These are phyloP conservation scores for Solanum tarijense DNA, from an alignment of 257 asterid species.

Conservation along the genomic window DNA sequence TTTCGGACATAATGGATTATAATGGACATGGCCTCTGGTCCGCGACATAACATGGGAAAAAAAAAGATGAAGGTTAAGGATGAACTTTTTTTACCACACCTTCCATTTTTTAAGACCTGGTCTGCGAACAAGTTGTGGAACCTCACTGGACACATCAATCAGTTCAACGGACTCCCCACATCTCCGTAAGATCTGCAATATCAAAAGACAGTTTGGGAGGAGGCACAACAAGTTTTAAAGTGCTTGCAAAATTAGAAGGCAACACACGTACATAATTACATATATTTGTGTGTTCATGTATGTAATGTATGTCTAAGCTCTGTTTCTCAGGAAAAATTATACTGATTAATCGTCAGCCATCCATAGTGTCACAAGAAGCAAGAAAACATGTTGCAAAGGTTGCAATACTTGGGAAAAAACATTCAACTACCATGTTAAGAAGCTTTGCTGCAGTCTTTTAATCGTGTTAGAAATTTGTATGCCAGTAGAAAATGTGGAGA, in stretches of 20 bases:
- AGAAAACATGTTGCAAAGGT: not conserved
- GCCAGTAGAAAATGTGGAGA: not conserved
- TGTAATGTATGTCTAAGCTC: not conserved
- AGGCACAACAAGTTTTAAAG: not conserved
- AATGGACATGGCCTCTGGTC: not conserved
- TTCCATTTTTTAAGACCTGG: conserved; percentile 93
- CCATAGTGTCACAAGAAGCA: not conserved
- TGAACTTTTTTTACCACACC: conserved; percentile 18
- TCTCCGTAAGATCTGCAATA: conserved; percentile 60
- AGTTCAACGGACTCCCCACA: conserved; percentile 79
- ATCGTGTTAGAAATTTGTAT: not conserved
- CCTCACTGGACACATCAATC: conserved; percentile 72
- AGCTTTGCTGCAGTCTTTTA: not conserved
- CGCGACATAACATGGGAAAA: not conserved
- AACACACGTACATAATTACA: not conserved
- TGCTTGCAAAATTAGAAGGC: not conserved
- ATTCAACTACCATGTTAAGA: not conserved
- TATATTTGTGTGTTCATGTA: not conserved
- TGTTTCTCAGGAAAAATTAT: not conserved
- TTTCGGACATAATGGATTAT: not conserved
- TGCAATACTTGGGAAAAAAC: not conserved
- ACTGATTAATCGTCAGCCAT: not conserved
- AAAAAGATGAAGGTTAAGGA: not conserved
- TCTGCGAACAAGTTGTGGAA: conserved; percentile 84
- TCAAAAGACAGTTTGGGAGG: not conserved